Evolutionary conservation across 768 basidiomycete genomes (phyloP).

Genomic region (Podaxis rugospora): DNA sequence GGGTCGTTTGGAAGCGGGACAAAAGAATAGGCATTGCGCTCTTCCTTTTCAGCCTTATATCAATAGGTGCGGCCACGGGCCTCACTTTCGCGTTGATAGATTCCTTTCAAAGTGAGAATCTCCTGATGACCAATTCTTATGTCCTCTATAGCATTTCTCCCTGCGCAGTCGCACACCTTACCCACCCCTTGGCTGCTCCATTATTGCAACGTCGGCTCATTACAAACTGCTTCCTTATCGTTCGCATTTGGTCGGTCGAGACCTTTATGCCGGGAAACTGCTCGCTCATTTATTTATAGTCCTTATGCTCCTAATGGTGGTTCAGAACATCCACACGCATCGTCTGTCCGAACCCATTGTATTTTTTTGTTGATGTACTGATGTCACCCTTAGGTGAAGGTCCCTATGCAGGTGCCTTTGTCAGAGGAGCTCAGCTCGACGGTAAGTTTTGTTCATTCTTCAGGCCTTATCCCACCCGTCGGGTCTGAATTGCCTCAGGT

Average conservation of each 20-base stretch:
- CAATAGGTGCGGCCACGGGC: background rate
- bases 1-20: background rate
- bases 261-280: background rate
- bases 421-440: background rate
- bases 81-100: background rate
- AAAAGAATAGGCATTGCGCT: background rate
- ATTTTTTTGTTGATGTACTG: background rate
- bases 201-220: background rate
- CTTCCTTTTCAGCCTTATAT: background rate
- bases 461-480: background rate
- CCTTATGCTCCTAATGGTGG: background rate
- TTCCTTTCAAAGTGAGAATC: background rate
- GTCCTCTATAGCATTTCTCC: background rate
- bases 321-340: background rate
- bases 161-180: background rate
- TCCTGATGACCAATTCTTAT: background rate
- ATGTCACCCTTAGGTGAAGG: background rate
- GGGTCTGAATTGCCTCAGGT: background rate
- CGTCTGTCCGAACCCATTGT: background rate
- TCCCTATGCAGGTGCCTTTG: background rate
- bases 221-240: background rate
- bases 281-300: background rate
- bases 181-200: background rate
- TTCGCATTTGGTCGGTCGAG: background rate
- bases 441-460: background rate